phyloP scores from a whole-genome alignment of 2,329 filamentous ascomycete species.

The Malbranchea zuffiana region DNA sequence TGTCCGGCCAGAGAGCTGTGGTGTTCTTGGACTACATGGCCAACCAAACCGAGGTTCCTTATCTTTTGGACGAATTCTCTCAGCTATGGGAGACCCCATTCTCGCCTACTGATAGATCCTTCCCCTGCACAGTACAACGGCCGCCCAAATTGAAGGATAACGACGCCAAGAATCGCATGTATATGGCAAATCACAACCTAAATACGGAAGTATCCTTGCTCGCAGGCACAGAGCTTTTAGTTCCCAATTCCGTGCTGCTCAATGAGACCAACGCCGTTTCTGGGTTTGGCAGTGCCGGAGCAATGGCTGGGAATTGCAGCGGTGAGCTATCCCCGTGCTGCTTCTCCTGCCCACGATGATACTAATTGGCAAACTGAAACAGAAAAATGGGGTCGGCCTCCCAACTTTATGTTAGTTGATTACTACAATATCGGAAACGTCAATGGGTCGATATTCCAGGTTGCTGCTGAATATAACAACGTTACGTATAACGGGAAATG shows the following conservation, averaged over 20 bases:
- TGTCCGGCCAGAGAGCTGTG: conserved; percentile 58
- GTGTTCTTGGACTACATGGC: conserved; percentile 79
- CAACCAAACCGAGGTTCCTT: conserved; percentile 66
- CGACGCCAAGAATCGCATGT: conserved; percentile 53
- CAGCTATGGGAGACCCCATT: conserved; percentile 90
- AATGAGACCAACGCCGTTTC: conserved; percentile 60
- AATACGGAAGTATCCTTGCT: conserved; percentile 67
- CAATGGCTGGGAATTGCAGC: conserved; percentile 52
- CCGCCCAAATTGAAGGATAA: conserved; percentile 53
- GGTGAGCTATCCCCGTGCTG: conserved; percentile 24
- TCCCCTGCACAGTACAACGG: conserved; percentile 69
- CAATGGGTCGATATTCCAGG: conserved; percentile 66
- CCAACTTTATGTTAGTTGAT: conserved; percentile 72
- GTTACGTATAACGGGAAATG: conserved; percentile 51
- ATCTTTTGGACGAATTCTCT: conserved; percentile 76
- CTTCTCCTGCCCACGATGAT: background rate
- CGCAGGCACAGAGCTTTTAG: conserved; percentile 51
- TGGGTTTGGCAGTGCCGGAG: conserved; percentile 56
- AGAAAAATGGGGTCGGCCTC: conserved; percentile 53
- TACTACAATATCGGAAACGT: conserved; percentile 65
- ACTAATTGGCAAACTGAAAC: conserved; percentile 20
- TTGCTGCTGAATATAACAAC: conserved; percentile 59
- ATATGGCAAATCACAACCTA: conserved; percentile 83
- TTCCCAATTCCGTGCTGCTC: conserved; percentile 59
- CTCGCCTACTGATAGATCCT: conserved; percentile 55